Evolutionary conservation across 2,329 filamentous ascomycete genomes (phyloP), one percentile per base, ranked within the genome.

Genomic region (Raffaelea albimanens): DNA sequence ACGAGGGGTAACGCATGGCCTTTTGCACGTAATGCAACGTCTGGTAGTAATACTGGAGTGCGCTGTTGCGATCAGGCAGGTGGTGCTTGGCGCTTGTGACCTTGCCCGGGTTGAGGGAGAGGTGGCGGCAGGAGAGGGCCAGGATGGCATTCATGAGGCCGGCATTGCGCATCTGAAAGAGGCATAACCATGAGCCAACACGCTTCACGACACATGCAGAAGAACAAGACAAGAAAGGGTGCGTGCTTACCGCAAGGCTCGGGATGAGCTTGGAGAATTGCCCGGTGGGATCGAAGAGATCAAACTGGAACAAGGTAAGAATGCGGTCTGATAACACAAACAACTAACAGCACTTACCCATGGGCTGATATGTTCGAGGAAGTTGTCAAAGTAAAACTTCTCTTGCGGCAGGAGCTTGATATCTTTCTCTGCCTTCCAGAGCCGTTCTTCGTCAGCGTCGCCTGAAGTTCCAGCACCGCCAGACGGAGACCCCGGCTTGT

Each of bases 11-110:
- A 7, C 73, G 68, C 60, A 83, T 72, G 1, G 78, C 77, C 36
- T 73, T 72, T 43, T 78, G 75, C 0, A 82, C 63, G 50, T 82
- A 82, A 43, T 78, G 74, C 0, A 83, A 62, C 0, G 78, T 80
- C 55, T 82, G 75, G 53, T 79, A 76, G 56, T 83, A 83, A 50
- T 80, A 82, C 50, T 72, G 73, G 39, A 67, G 59, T 36, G 68
- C 60, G 5, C 38, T 13, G 38, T 7, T 21, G 38, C 19, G 38
- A 9, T 19, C 38, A 3, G n/a, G 38, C 19, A 39, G n/a, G 19
- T 40, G 25, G 25, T 29, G 25, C 25, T 29, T 29, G 25, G 25
- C 25, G n/a, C n/a, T n/a, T 29, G 25, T 13, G 7, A 29, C 25
- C 25, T 29, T 29, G 5, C 19, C 38, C 16, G 38, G 38, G 38